phyloP scores from a whole-genome alignment of 345 rosid species.

The Brassica napus region Da-Ae NC_063447.1:729001-729500 shows the following conservation, averaged over 20 bases:
- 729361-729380: no score
- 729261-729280: not conserved
- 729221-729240: not conserved
- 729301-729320: slow-evolving; percentile 38
- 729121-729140: no score
- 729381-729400: no score
- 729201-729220: not conserved
- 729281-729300: not conserved
- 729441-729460: no score
- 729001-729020: not conserved
- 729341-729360: slow-evolving; percentile 41
- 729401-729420: no score
- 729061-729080: not conserved
- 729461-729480: no score
- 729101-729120: no score
- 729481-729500: no score
- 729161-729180: not conserved
- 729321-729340: slow-evolving; percentile 26
- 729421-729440: no score
- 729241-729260: not conserved
- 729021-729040: not conserved
- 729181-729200: not conserved
- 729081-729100: not conserved
- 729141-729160: not conserved
- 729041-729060: not conserved